Conservation (phyloP, 2,329 filamentous ascomycete genomes). For the Thielaviopsis punctulata region DNA sequence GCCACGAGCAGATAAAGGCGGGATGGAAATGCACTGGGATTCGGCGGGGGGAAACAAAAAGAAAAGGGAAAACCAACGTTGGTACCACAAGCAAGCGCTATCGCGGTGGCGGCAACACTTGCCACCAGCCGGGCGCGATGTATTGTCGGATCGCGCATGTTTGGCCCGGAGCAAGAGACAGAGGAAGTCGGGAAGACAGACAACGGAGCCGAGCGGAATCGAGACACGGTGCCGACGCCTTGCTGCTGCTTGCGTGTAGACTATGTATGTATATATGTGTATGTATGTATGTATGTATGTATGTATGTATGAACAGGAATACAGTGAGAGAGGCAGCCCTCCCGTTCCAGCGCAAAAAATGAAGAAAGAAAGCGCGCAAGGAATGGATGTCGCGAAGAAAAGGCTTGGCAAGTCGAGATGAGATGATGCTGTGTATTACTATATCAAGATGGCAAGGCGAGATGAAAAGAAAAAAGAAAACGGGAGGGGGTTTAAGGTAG, state of each 20-base stretch:
- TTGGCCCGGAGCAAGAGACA: conserved; percentile 14
- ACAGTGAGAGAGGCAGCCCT: too few relatives aligned
- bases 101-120: conserved; percentile 67
- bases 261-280: too few relatives aligned
- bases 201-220: too few relatives aligned
- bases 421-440: background rate
- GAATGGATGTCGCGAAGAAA: background rate
- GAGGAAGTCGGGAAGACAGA: background rate
- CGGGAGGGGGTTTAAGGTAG: background rate
- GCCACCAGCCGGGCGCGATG: conserved; percentile 58
- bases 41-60: background rate
- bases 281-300: background rate
- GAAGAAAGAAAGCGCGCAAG: background rate
- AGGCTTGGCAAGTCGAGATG: background rate
- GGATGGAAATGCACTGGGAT: too few relatives aligned
- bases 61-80: conserved; percentile 43
- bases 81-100: conserved; percentile 79
- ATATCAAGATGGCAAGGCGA: background rate
- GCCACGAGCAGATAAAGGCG: too few relatives aligned
- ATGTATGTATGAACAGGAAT: background rate
- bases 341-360: background rate
- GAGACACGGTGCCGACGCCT: too few relatives aligned
- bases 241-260: too few relatives aligned
- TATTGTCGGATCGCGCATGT: conserved; percentile 31
- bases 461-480: background rate